Evolutionary conservation across 805 yeast genomes (phyloP), one percentile per base, ranked within the genome.

Genomic region (Soucietia sequanensis): DNA sequence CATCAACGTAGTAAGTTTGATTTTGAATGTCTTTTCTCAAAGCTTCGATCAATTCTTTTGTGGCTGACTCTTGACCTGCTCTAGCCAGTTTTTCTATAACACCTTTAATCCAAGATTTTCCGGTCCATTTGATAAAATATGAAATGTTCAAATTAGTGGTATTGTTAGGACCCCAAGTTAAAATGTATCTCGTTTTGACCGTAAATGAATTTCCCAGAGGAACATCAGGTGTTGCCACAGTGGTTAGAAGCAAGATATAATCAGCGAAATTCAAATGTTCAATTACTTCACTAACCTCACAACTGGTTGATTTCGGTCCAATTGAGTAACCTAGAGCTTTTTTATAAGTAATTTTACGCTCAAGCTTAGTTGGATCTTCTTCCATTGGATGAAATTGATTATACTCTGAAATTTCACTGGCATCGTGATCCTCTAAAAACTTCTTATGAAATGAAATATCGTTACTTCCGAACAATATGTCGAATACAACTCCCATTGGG

Each of bases 241-340:
- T 67, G 27, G 81, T 78, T 2, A 79, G 61, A 2, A 88, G 78
- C 39, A 78, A 72, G 22, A 87, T 75, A 44, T 72, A 72, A 12
- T 69, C 66, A 4, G 73, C 63, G 33, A 68, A 65, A 48, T 85
- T 83, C 48, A 72, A 60, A 30, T 71, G 60, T 28, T 78, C 75
- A 14, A 85, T 68, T 0, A 70, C 63, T 47, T 89, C 96, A 3
- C 58, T 60, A 5, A 67, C 70, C 21, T 79, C 77, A 54, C 95
- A 86, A 37, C 73, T 78, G 2, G 99, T 90, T 16, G 91, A 87
- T 49, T 87, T 89, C 9, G 99, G 99, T 0, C 99, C 99, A 23
- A 93, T 79, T 1, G 96, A 76, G 34, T 76, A 89, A 34, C 80
- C 78, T 37, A 93, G 68, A 1, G 83, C 87, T 58, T 86, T 86